Conservation (phyloP, 2,329 filamentous ascomycete species). For the Penicillium griseofulvum region DNA sequence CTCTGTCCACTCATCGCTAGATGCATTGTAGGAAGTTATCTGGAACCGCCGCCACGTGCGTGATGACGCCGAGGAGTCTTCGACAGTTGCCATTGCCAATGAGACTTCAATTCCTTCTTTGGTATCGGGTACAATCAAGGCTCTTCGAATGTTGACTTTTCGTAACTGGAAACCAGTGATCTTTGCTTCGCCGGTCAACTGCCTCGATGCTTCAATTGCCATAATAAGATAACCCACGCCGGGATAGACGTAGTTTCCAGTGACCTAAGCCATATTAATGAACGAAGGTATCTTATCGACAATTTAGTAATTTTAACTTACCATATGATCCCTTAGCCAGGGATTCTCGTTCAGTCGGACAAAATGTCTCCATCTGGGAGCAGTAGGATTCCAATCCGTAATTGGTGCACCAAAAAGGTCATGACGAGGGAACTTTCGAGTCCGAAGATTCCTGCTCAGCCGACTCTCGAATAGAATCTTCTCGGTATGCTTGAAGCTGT, state of each 20-base stretch:
- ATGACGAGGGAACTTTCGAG: slow-evolving; percentile 28
- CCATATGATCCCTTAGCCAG: slow-evolving; percentile 32
- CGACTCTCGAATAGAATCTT: slow-evolving; percentile 27
- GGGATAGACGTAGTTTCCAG: slow-evolving; percentile 25
- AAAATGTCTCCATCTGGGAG: slow-evolving; percentile 31
- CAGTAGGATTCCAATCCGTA: slow-evolving; percentile 27
- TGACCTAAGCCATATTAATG: slow-evolving; percentile 15
- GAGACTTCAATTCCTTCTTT: slow-evolving; percentile 32
- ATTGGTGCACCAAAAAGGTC: slow-evolving; percentile 32
- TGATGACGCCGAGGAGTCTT: slow-evolving; percentile 19
- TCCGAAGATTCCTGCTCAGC: slow-evolving; percentile 27
- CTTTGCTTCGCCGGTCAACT: slow-evolving; percentile 16
- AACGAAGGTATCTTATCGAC: too few relatives aligned
- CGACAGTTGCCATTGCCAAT: slow-evolving; percentile 24
- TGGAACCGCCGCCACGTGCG: slow-evolving; percentile 30
- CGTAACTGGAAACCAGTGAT: slow-evolving; percentile 20
- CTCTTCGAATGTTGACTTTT: slow-evolving; percentile 28
- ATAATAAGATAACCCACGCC: slow-evolving; percentile 31
- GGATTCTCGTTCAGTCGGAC: slow-evolving; percentile 31
- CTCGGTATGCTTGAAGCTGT: slow-evolving; percentile 30
- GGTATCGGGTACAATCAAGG: slow-evolving; percentile 30
- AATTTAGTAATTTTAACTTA: slow-evolving; percentile 5
- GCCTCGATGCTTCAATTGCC: slow-evolving; percentile 30
- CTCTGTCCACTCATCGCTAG: slow-evolving; percentile 33
- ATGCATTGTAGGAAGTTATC: slow-evolving; percentile 31